Evolutionary conservation across 2,329 filamentous ascomycete genomes (phyloP), one percentile per base, ranked within the genome.

Genomic region (Fusarium neocosmosporiellum): DNA sequence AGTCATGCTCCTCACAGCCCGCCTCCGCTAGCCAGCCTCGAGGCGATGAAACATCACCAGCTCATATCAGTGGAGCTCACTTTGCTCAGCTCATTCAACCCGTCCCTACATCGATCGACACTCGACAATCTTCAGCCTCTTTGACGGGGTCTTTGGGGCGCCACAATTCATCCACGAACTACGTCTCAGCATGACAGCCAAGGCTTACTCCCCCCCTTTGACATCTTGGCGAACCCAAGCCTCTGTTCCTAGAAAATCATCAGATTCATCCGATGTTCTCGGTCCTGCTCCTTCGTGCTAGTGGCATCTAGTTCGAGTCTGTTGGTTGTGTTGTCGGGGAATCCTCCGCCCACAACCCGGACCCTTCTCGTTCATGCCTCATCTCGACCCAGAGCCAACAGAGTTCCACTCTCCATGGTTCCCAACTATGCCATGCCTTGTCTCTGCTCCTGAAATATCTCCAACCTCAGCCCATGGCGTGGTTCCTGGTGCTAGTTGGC

Each of bases 341-440:
- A 60, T 53, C 59, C 39, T 48, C 18, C 37, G 36, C 58, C 41
- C 58, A 60, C 58, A 50, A 37, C 41, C 41, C 33, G 59, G 41
- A 16, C 59, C 59, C 39, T 53, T 48, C 22, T 27, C 27, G n/a
- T 36, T 34, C 41, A 36, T 60, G 39, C 58, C n/a, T 41, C n/a
- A n/a, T n/a, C 24, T 58, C 5, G 22, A 8, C 22, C 37, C 18
- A 59, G 57, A 61, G 7, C 59, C 59, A 61, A 61, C 59, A 53
- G 43, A 27, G 31, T 61, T 53, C 31, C 41, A 61, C 43, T 37
- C 37, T 22, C 31, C 46, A 53, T 53, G 59, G 59, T 36, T 37
- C 39, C 29, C 39, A 31, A 22, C 20, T 27, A 61, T 24, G 18
- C 16, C 41, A 50, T 61, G 59, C 59, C 53, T 54, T 62, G 59